phyloP scores from a whole-genome alignment of 345 rosid genomes.

The Lumnitzera littorea region DNA sequence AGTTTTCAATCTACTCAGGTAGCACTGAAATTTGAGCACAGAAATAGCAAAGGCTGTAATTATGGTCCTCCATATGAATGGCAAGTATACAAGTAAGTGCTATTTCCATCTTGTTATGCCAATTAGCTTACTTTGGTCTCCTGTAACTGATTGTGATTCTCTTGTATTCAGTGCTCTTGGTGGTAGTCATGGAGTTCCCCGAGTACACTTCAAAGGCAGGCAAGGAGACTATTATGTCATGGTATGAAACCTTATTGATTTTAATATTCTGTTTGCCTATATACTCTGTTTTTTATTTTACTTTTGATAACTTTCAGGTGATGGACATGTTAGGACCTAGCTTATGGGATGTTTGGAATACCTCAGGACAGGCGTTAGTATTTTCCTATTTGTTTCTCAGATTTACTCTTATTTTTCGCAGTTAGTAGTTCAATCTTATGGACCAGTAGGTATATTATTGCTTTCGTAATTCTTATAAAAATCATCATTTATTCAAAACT shows the following conservation, averaged over 20 bases:
- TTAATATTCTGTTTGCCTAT: background rate
- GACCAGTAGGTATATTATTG: background rate
- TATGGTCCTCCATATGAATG: slow-evolving; percentile 98
- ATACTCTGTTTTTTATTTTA: slow-evolving; percentile 9
- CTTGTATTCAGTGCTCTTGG: slow-evolving; percentile 69
- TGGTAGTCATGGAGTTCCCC: slow-evolving; percentile 94
- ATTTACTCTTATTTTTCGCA: slow-evolving; percentile 13
- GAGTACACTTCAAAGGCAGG: slow-evolving; percentile 85
- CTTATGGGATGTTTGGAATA: slow-evolving; percentile 98
- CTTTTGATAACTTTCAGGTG: slow-evolving; percentile 41
- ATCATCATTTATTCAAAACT: no score
- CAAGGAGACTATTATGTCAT: slow-evolving; percentile 97
- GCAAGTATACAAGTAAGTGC: slow-evolving; percentile 87
- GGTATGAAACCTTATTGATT: slow-evolving; percentile 33
- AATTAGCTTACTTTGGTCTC: background rate
- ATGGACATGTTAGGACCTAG: slow-evolving; percentile 99
- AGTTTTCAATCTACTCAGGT: slow-evolving; percentile 43
- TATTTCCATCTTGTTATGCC: background rate
- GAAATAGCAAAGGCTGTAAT: slow-evolving; percentile 95
- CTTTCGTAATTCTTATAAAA: background rate
- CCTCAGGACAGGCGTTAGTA: slow-evolving; percentile 88
- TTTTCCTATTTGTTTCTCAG: background rate
- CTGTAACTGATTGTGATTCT: slow-evolving; percentile 2
- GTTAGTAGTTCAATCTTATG: background rate
- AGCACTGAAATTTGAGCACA: slow-evolving; percentile 94